Evolutionary conservation across 2,329 filamentous ascomycete genomes (phyloP).

Genomic region (Hyphodiscus sp.): DNA sequence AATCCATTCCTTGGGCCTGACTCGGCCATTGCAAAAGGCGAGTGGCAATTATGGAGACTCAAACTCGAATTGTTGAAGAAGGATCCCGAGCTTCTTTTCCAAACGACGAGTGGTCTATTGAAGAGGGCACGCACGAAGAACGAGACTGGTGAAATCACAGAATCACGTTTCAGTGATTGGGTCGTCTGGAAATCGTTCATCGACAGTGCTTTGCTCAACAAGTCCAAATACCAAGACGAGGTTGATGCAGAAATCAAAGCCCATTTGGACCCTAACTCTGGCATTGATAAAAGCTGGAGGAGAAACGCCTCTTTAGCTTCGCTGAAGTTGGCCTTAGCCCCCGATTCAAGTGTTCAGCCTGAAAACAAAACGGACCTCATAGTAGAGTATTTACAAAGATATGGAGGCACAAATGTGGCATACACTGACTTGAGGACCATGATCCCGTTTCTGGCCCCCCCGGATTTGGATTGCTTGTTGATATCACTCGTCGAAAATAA

Average conservation of each 20-base stretch:
- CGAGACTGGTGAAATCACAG: conserved; percentile 20
- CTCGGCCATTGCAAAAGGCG: conserved; percentile 28
- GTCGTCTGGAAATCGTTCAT: conserved; percentile 29
- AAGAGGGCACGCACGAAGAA: conserved; percentile 26
- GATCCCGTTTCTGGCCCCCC: conserved; percentile 15
- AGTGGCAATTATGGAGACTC: conserved; percentile 30
- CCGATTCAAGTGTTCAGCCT: conserved; percentile 1
- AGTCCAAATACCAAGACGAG: not conserved
- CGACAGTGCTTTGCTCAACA: conserved; percentile 15
- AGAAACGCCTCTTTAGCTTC: conserved; percentile 30
- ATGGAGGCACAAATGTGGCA: conserved; percentile 26
- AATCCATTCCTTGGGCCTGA: conserved; percentile 28
- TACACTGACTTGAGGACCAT: conserved; percentile 27
- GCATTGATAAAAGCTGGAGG: conserved; percentile 29
- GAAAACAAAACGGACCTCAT: conserved; percentile 11
- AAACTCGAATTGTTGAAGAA: conserved; percentile 23
- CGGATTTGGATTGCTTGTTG: not conserved
- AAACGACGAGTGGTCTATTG: conserved; percentile 22
- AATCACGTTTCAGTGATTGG: conserved; percentile 29
- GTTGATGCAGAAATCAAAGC: conserved; percentile 25
- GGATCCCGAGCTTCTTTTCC: conserved; percentile 21
- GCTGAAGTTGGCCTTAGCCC: conserved; percentile 22
- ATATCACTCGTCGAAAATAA: not conserved
- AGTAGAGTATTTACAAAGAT: conserved; percentile 24
- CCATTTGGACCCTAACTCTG: conserved; percentile 25